phyloP scores from a whole-genome alignment of 371 early-diverging fungal species.

The Circinella umbellata region DNA sequence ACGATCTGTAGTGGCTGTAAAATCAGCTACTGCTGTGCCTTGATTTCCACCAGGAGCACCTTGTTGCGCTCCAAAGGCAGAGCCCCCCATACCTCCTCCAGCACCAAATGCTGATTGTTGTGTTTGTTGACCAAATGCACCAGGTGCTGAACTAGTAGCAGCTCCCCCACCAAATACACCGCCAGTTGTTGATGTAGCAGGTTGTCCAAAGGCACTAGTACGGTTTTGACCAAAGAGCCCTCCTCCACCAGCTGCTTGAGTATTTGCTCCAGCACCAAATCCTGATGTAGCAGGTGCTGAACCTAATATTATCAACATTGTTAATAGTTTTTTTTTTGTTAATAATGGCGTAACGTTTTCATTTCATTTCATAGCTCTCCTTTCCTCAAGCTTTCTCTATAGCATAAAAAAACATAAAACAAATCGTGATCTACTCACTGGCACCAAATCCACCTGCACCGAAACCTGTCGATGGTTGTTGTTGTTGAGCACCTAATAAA shows the following conservation, averaged over 20 bases:
- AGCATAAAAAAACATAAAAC: too few relatives aligned
- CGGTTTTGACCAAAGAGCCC: slow-evolving; percentile 51
- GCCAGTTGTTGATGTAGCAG: slow-evolving; percentile 23
- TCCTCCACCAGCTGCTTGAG: slow-evolving; percentile 37
- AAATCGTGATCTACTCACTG: slow-evolving; percentile 15
- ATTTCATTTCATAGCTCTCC: background rate
- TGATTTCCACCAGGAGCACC: slow-evolving; percentile 51
- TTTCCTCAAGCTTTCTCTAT: too few relatives aligned
- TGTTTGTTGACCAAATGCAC: slow-evolving; percentile 32
- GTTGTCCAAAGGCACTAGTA: slow-evolving; percentile 33
- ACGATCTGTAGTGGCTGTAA: slow-evolving; percentile 66
- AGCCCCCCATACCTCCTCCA: slow-evolving; percentile 18
- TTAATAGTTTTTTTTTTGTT: too few relatives aligned
- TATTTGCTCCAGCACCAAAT: slow-evolving; percentile 54
- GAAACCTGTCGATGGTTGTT: slow-evolving; percentile 11
- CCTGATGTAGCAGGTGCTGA: slow-evolving; percentile 1
- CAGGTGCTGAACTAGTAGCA: slow-evolving; percentile 4
- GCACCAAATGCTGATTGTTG: slow-evolving; percentile 45
- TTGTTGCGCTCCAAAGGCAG: slow-evolving; percentile 52
- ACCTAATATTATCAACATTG: background rate
- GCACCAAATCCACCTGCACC: slow-evolving; percentile 21
- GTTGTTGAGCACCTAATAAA: slow-evolving; percentile 2
- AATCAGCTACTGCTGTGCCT: slow-evolving; percentile 86
- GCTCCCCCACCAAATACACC: slow-evolving; percentile 35
- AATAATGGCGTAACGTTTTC: background rate